phyloP scores from a whole-genome alignment of 495 filamentous ascomycete genomes.

The Parmelia sp. region DNA sequence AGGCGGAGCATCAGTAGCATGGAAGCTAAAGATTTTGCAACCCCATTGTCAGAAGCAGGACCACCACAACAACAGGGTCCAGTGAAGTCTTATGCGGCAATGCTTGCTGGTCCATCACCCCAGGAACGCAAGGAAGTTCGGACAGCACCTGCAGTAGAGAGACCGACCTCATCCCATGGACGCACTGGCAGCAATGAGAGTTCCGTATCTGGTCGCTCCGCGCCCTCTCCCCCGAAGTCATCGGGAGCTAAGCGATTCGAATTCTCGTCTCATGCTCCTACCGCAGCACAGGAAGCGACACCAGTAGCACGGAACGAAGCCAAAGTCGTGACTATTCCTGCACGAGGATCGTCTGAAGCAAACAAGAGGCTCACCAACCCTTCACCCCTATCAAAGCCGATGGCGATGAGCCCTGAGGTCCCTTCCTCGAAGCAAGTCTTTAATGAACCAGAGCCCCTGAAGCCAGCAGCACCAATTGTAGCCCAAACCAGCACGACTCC shows the following conservation, averaged over 20 bases:
- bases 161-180: slow-evolving; percentile 51
- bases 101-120: slow-evolving; percentile 24
- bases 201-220: slow-evolving; percentile 42
- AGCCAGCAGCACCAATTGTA: slow-evolving; percentile 21
- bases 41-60: slow-evolving; percentile 24
- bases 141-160: slow-evolving; percentile 21
- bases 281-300: slow-evolving; percentile 24
- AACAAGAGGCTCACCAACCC: slow-evolving; percentile 66
- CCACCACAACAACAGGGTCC: slow-evolving; percentile 14
- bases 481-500: slow-evolving; percentile 26
- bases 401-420: slow-evolving; percentile 50
- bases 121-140: slow-evolving; percentile 23
- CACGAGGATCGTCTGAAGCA: slow-evolving; percentile 65
- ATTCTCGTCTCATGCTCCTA: slow-evolving; percentile 4
- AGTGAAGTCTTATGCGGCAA: slow-evolving; percentile 26
- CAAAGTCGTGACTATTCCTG: slow-evolving; percentile 56
- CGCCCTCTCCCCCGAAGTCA: slow-evolving; percentile 35
- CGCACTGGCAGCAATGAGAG: slow-evolving; percentile 55
- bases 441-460: slow-evolving; percentile 24
- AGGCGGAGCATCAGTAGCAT: slow-evolving; percentile 78
- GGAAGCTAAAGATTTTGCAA: slow-evolving; percentile 54
- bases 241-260: slow-evolving; percentile 25
- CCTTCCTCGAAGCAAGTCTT: slow-evolving; percentile 28
- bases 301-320: slow-evolving; percentile 43
- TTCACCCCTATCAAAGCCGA: slow-evolving; percentile 83